phyloP scores from a whole-genome alignment of 2,329 filamentous ascomycete species.

The Diaporthe citrichinensis region DNA sequence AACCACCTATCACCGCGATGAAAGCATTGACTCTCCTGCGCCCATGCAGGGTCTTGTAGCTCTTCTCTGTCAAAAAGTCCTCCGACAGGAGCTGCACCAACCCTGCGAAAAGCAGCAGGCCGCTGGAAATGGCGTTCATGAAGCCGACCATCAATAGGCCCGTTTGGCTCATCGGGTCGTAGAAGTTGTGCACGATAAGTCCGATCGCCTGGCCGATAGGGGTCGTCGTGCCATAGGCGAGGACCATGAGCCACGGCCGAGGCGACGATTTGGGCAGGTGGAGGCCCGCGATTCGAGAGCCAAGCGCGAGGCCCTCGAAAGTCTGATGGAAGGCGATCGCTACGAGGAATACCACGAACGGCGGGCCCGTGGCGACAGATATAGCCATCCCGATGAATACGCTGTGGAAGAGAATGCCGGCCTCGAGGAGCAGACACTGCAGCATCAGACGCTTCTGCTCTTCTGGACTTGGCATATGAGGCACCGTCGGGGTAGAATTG shows the following conservation, averaged over 20 bases:
- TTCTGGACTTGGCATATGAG: slow-evolving; percentile 60
- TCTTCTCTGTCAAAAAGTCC: slow-evolving; percentile 85
- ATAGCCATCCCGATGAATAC: slow-evolving; percentile 91
- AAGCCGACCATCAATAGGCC: slow-evolving; percentile 87
- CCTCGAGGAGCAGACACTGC: slow-evolving; percentile 85
- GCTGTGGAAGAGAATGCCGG: slow-evolving; percentile 87
- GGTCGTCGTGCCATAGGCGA: slow-evolving; percentile 83
- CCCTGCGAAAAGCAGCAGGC: slow-evolving; percentile 84
- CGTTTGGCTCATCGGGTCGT: slow-evolving; percentile 82
- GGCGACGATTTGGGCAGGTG: slow-evolving; percentile 81
- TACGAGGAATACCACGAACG: slow-evolving; percentile 84
- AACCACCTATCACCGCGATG: slow-evolving; percentile 73
- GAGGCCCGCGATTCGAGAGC: slow-evolving; percentile 86
- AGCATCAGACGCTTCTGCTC: slow-evolving; percentile 77
- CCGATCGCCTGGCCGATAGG: slow-evolving; percentile 89
- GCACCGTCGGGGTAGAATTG: slow-evolving; percentile 42
- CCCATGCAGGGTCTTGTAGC: slow-evolving; percentile 76
- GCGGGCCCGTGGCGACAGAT: slow-evolving; percentile 83
- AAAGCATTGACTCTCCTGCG: slow-evolving; percentile 74
- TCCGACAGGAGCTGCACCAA: slow-evolving; percentile 88
- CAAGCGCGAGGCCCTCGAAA: slow-evolving; percentile 89
- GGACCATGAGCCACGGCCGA: slow-evolving; percentile 87
- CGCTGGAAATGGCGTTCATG: slow-evolving; percentile 89
- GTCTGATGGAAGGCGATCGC: slow-evolving; percentile 90
- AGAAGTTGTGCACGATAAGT: slow-evolving; percentile 81